phyloP scores from a whole-genome alignment of 495 filamentous ascomycete species.

The Aspergillus carlsbadensis region DNA sequence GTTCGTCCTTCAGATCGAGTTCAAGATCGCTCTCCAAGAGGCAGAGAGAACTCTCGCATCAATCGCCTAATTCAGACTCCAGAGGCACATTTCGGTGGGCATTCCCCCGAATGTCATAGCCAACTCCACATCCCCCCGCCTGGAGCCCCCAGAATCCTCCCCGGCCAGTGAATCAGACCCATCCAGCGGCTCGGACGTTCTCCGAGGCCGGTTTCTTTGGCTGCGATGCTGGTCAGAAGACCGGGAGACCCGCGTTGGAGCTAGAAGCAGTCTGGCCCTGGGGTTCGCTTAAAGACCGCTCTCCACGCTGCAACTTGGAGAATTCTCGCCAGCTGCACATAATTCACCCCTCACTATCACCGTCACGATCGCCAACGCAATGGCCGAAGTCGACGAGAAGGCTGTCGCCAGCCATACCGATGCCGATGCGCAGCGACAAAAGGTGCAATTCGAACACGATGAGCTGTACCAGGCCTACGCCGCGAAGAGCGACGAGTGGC shows the following conservation, averaged over 20 bases:
- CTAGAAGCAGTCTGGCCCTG: not conserved
- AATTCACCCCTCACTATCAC: not conserved
- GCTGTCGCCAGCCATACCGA: not conserved
- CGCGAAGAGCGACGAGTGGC: conserved; percentile 31
- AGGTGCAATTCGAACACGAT: conserved; percentile 23
- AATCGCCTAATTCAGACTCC: not conserved
- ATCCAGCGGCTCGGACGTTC: not conserved
- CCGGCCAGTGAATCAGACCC: not conserved
- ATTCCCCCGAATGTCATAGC: not conserved
- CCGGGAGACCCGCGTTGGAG: no score
- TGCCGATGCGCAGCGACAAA: not conserved
- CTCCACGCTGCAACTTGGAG: not conserved
- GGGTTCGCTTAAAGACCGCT: not conserved
- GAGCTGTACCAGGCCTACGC: conserved; percentile 33
- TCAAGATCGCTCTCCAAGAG: no score
- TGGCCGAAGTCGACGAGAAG: conserved; percentile 11
- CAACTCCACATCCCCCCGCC: not conserved
- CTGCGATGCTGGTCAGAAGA: not conserved
- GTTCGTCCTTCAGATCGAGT: no score
- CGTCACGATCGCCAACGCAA: not conserved
- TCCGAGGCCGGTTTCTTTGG: not conserved
- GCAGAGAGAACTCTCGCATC: not conserved
- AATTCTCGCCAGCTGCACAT: not conserved
- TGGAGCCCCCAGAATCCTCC: not conserved
- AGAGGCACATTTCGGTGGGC: not conserved